Evolutionary conservation across 2,329 filamentous ascomycete species (phyloP).

Genomic region (Xylaria hypoxylon): DNA sequence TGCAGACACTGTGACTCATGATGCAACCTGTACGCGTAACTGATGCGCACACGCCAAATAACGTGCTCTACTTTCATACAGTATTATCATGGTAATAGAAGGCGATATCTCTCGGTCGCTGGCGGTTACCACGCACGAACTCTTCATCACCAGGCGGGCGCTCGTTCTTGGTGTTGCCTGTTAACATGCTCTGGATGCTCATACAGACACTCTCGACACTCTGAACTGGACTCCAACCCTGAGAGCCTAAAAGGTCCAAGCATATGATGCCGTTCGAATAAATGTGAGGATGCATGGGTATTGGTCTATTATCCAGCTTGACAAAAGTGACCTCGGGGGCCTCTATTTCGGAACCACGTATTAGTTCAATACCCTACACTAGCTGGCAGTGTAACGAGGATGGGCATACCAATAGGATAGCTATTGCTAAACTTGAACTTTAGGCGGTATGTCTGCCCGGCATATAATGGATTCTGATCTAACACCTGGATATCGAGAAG

Average conservation of each 20-base stretch:
- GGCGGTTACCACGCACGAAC: conserved; percentile 84
- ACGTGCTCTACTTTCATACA: conserved; percentile 61
- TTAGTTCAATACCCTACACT: conserved; percentile 21
- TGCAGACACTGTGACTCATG: conserved; percentile 13
- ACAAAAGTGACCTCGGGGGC: conserved; percentile 95
- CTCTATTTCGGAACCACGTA: conserved; percentile 64
- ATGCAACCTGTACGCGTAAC: conserved; percentile 17
- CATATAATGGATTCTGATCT: conserved; percentile 90
- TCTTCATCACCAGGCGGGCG: conserved; percentile 89
- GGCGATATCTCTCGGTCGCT: conserved; percentile 86
- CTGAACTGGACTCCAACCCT: conserved; percentile 96
- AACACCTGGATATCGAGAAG: conserved; percentile 90
- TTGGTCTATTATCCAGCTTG: conserved; percentile 70
- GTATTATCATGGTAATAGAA: conserved; percentile 95
- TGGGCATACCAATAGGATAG: conserved; percentile 85
- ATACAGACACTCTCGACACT: conserved; percentile 97
- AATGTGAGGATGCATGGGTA: conserved; percentile 96
- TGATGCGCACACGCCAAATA: conserved; percentile 6
- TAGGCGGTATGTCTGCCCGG: conserved; percentile 81
- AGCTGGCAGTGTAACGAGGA: conserved; percentile 10
- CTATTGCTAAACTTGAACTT: conserved; percentile 85
- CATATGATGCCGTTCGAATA: conserved; percentile 99
- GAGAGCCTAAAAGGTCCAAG: conserved; percentile 86
- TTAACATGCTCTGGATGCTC: conserved; percentile 98
- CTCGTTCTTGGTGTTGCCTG: conserved; percentile 92